A percentile compares a stretch with the other conserved stretches of the same genome.
phyloP scores from a whole-genome alignment of 176 grass and related monocot genomes.

The Aegilops longissima region DNA sequence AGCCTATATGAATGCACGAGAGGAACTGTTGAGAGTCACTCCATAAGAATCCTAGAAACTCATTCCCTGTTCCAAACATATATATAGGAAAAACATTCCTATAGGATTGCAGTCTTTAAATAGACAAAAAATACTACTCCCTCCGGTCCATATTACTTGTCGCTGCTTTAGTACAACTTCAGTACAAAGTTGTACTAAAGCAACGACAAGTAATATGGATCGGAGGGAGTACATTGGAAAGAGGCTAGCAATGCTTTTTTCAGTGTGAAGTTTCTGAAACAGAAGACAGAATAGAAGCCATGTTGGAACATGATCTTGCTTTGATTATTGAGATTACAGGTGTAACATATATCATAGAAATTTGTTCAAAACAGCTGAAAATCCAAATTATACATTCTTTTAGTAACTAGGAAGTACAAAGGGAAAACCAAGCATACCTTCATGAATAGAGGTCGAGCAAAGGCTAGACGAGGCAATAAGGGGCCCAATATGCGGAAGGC shows the following conservation, averaged over 20 bases:
- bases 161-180: too few relatives aligned
- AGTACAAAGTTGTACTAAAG: too few relatives aligned
- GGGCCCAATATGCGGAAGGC: slow-evolving; percentile 96
- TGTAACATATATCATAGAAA: slow-evolving; percentile 18
- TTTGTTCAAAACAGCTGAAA: neutral
- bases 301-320: neutral
- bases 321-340: slow-evolving; percentile 5
- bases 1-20: too few relatives aligned
- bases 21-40: neutral
- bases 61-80: neutral
- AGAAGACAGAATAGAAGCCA: neutral
- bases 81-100: neutral
- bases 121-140: neutral
- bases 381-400: neutral
- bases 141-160: too few relatives aligned
- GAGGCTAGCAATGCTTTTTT: neutral
- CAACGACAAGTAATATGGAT: too few relatives aligned
- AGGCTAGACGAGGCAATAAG: slow-evolving; percentile 89
- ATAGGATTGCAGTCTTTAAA: neutral
- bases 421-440: slow-evolving; percentile 61
- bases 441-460: slow-evolving; percentile 92
- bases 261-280: neutral
- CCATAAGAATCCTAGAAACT: neutral
- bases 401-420: neutral
- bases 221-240: neutral